Percentiles rank a stretch among this genome's conserved stretches.
Evolutionary conservation across 495 filamentous ascomycete genomes (phyloP).

Genomic region (Penicillium steckii): DNA sequence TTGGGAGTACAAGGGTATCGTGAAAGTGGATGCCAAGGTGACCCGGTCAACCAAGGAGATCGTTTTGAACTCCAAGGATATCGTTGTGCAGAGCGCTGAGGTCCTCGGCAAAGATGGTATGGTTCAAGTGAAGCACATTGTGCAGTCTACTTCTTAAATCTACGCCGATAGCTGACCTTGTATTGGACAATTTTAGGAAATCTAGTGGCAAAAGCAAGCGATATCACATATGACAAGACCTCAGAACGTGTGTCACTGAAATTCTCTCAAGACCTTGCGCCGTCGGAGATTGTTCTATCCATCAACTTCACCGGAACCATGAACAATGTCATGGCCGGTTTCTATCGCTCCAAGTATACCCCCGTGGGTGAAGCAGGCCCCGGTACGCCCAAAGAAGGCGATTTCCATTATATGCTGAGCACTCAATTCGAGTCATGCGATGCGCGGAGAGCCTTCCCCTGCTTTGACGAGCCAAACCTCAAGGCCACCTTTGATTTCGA

Average conservation of each 20-base stretch:
- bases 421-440: conserved; percentile 98
- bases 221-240: conserved; percentile 75
- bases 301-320: conserved; percentile 82
- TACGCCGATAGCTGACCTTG: conserved; percentile 5
- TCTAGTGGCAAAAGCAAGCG: conserved; percentile 53
- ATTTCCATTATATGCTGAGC: conserved; percentile 89
- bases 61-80: conserved; percentile 63
- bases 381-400: conserved; percentile 73
- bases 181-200: conserved; percentile 20
- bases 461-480: conserved; percentile 96
- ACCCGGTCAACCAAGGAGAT: conserved; percentile 65
- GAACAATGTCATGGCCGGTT: conserved; percentile 94
- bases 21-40: conserved; percentile 63
- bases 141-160: neutral
- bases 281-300: conserved; percentile 60
- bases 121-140: neutral
- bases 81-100: conserved; percentile 39
- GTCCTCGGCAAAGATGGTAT: conserved; percentile 34
- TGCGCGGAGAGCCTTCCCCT: conserved; percentile 90
- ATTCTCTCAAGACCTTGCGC: conserved; percentile 63
- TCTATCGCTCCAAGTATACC: conserved; percentile 95
- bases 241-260: conserved; percentile 73
- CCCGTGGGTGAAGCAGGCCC: conserved; percentile 63
- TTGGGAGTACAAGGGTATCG: conserved; percentile 82
- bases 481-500: conserved; percentile 94